A percentile compares a stretch with the other conserved stretches of the same genome.
phyloP scores from a whole-genome alignment of 495 filamentous ascomycete species.

The Annulohypoxylon maeteangense region DNA sequence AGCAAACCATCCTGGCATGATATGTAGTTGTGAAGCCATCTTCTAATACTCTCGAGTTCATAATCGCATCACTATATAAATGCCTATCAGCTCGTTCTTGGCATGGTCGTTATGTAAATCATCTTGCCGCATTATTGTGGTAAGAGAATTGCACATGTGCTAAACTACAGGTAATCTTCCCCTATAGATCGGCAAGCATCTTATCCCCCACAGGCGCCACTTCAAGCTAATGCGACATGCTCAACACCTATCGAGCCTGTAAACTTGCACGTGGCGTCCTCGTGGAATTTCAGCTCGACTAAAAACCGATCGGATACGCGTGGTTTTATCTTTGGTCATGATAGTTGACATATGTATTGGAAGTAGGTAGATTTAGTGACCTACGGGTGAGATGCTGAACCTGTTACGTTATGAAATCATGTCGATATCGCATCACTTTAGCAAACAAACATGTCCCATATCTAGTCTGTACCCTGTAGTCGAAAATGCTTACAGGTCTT shows the following conservation, averaged over 20 bases:
- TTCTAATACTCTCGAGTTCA: too few species aligned
- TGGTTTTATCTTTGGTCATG: not conserved
- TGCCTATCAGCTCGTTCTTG: too few species aligned
- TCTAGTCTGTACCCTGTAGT: not conserved
- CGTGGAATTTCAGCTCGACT: constrained; percentile 24
- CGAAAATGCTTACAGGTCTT: not conserved
- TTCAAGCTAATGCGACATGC: constrained; percentile 29
- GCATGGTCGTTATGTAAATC: not conserved
- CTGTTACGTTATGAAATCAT: constrained; percentile 30
- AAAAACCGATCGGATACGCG: not conserved
- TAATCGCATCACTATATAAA: too few species aligned
- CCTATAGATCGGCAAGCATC: not conserved
- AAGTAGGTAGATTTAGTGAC: not conserved
- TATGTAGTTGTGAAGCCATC: too few species aligned
- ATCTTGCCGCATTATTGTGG: not conserved
- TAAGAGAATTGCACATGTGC: too few species aligned
- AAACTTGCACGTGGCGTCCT: constrained; percentile 21
- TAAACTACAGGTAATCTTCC: not conserved
- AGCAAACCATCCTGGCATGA: too few species aligned
- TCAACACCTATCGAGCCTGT: not conserved
- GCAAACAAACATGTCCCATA: not conserved
- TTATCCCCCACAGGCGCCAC: constrained; percentile 26
- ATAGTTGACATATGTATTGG: not conserved
- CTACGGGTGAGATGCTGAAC: not conserved
- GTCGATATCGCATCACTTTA: not conserved